Base-by-base conservation (phyloP, 2,329 filamentous ascomycete species). In the Plenodomus biglobosus region DNA sequence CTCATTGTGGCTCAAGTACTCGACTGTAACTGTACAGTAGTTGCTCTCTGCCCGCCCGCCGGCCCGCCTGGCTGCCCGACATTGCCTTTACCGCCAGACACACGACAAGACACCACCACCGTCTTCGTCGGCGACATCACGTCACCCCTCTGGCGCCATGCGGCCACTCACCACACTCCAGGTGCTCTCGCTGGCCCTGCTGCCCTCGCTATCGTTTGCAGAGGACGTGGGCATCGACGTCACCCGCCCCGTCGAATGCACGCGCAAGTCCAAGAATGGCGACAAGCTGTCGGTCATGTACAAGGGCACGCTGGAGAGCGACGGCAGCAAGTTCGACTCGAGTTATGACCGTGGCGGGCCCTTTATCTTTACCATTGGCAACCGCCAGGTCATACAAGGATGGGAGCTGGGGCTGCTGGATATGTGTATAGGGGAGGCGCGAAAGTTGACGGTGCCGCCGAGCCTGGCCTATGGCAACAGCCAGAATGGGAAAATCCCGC, bases 351-450 rank as follows among this genome's bases (percentile, higher is more conserved):
- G 92, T 37, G 84, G 85, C 30, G 70, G 75, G 50, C 92, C 94
- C 5, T 84, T 99, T 66, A 76, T 71, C 53, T 97, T 99, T 76
- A 84, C 78, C 54, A 77, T 99, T 24, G 94, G 94, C 30, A 76
- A 76, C 19, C 89, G 90, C 38, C 82, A 87, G 71, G 94, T 97
- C 42, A 99, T 99, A 71, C 86, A 88, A 76, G 92, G 92, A 68
- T 96, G 92, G 92, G 92, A 97, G 64, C 75, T 95, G 69, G 92
- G 92, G 41, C 81, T 97, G 34, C 64, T 94, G 44, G 89, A 89
- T 67, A 96, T 97, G 92, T 97, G 94, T 75, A 87, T 95, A 62
- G 92, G 94, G 54, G 92, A 97, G 80, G 92, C 92, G 80, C 83
- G 74, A 73, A 92, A 84, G 46, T 76, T 99, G 72, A 96, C 87